Conservation (phyloP, 345 rosid species). For the Kandelia obovata region DNA sequence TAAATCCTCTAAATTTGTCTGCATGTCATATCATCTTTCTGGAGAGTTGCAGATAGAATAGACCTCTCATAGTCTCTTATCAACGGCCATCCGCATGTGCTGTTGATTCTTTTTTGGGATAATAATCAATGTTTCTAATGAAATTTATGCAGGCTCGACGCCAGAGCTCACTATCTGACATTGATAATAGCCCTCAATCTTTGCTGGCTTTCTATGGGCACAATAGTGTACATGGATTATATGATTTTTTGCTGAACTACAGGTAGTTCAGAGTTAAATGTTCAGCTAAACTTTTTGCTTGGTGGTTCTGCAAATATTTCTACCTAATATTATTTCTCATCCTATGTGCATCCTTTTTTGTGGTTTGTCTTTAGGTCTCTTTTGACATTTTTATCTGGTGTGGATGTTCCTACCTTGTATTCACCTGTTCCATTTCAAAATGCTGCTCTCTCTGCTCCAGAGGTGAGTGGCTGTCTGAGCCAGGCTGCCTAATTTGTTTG, state of each 20-base stretch:
- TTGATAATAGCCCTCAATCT: slow-evolving; percentile 84
- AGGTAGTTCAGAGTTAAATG: slow-evolving; percentile 38
- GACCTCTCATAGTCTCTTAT: not conserved
- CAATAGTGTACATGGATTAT: slow-evolving; percentile 65
- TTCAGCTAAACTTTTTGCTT: slow-evolving; percentile 2
- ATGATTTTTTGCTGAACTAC: slow-evolving; percentile 81
- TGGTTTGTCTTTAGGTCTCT: slow-evolving; percentile 52
- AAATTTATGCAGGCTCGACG: slow-evolving; percentile 61
- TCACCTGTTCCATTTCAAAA: slow-evolving; percentile 77
- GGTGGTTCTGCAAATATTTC: not conserved
- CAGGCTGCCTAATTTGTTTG: not conserved
- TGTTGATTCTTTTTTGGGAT: not conserved
- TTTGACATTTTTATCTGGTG: slow-evolving; percentile 55
- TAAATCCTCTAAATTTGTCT: too few relatives aligned
- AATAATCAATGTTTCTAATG: slow-evolving; percentile 20
- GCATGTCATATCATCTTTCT: not conserved
- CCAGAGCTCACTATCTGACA: slow-evolving; percentile 45
- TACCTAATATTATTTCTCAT: not conserved
- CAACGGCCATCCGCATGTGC: not conserved
- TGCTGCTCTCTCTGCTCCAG: slow-evolving; percentile 80
- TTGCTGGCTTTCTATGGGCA: slow-evolving; percentile 69
- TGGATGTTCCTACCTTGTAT: slow-evolving; percentile 76
- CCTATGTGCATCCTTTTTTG: slow-evolving; percentile 12
- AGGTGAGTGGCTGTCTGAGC: slow-evolving; percentile 43
- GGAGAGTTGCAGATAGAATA: not conserved